Conservation (phyloP, 306 rosid species). For the Purshia tridentata region DNA sequence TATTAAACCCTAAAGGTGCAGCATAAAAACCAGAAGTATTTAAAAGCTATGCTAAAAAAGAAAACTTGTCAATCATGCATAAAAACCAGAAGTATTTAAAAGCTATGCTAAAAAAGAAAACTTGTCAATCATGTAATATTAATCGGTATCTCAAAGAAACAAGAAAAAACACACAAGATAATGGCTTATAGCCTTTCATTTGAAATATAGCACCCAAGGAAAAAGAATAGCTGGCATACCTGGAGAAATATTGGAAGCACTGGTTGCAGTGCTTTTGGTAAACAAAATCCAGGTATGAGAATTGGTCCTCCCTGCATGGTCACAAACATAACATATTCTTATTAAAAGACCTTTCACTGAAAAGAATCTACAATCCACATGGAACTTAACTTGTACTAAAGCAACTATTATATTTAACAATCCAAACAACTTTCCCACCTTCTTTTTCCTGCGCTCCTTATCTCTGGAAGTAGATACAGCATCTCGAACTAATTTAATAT, state of each 20-base stretch:
- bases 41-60: constrained; percentile 8
- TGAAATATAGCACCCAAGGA: neutral
- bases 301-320: constrained; percentile 85
- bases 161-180: neutral
- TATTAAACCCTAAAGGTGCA: constrained; percentile 64
- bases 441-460: constrained; percentile 91
- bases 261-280: constrained; percentile 96
- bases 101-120: constrained; percentile 1
- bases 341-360: constrained; percentile 6
- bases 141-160: neutral
- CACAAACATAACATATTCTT: constrained; percentile 13
- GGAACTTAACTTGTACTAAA: neutral
- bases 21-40: constrained; percentile 15
- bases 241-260: constrained; percentile 93
- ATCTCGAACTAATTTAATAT: constrained; percentile 89
- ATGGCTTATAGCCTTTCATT: neutral
- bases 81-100: constrained; percentile 12
- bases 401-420: neutral
- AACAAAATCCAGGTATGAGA: constrained; percentile 89
- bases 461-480: constrained; percentile 95
- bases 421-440: constrained; percentile 48
- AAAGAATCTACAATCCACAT: neutral
- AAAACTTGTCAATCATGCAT: no score
- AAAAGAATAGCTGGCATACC: constrained; percentile 41
- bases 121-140: neutral